These are phyloP conservation scores for Coniochaeta hoffmannii DNA, from an alignment of 2,329 filamentous ascomycete species.

Conservation along the genomic window DNA sequence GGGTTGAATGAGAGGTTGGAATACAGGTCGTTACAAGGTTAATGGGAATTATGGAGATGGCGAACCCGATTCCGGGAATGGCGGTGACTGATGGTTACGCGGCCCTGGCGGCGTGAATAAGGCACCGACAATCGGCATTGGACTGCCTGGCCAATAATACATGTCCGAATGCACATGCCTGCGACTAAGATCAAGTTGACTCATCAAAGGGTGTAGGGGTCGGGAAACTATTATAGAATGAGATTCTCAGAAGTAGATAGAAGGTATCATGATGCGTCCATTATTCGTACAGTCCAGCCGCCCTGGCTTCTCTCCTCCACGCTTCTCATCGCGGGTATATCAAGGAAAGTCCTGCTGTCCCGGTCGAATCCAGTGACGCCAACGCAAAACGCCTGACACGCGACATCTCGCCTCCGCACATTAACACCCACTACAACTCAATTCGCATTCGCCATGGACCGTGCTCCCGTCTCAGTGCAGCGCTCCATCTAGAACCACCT, in stretches of 20 bases:
- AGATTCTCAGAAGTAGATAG: neutral
- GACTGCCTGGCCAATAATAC: too few species aligned
- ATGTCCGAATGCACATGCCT: too few species aligned
- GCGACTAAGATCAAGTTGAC: too few species aligned
- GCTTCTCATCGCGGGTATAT: neutral
- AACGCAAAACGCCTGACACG: neutral
- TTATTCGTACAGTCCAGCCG: neutral
- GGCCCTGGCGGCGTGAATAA: neutral
- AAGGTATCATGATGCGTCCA: neutral
- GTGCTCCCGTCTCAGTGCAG: neutral
- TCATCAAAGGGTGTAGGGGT: too few species aligned
- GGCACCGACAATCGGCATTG: too few species aligned
- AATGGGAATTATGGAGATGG: neutral
- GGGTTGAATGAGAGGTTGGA: neutral
- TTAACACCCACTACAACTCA: too few species aligned
- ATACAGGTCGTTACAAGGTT: too few species aligned
- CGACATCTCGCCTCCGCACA: neutral
- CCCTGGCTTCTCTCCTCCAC: neutral
- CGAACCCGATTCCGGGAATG: neutral
- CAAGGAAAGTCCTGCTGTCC: slow-evolving; percentile 1
- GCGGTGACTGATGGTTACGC: neutral
- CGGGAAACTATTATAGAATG: neutral
- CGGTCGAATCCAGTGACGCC: neutral
- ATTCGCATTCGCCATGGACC: too few species aligned
- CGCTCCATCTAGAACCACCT: slow-evolving; percentile 4